Base-by-base conservation (phyloP, 805 yeast species). In the Priceomyces melissophilus region DNA sequence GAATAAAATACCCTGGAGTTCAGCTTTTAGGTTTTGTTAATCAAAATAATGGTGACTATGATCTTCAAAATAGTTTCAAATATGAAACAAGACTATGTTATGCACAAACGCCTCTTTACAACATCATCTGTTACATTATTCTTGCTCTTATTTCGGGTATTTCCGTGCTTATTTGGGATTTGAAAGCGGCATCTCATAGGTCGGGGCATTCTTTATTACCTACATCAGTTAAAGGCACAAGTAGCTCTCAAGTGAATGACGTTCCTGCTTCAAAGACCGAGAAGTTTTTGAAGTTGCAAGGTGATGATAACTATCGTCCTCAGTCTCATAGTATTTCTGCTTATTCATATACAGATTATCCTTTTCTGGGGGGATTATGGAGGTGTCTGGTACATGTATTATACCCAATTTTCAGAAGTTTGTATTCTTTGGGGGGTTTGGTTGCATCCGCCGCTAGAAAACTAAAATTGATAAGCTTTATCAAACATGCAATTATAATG, bases 31-130 rank as follows among this genome's bases (percentile, higher is more conserved):
- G 70, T 1, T 58, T 52, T 42, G 42, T 48, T 2, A 48, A 45
- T 30, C 10, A 31, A 16, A 41, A 46, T 17, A 38, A 31, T 7
- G 40, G 40, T 3, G 41, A 32, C 10, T 28, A 41, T 6, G 15
- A 39, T 11, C 41, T 57, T 27, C 16, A 39, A 28, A 71, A 64
- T 51, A 49, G 53, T n/a, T 45, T 59, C 30, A 26, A 39, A 27
- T 71, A 65, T 50, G 49, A 54, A n/a, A 71, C 75, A 13, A 50
- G 61, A 14, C 54, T 73, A 17, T 75, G 81, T 51, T 69, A 69
- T 52, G 52, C 73, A 27, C 76, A 74, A 3, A 60, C 60, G 4
- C 80, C 81, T 4, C 75, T 74, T 48, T 41, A 58, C 27, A 73
- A 72, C 42, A 59, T 73, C 1, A 45, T 54, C 9, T 44, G 57